Evolutionary conservation across 495 filamentous ascomycete genomes (phyloP).

Genomic region (Penicillium salamii): DNA sequence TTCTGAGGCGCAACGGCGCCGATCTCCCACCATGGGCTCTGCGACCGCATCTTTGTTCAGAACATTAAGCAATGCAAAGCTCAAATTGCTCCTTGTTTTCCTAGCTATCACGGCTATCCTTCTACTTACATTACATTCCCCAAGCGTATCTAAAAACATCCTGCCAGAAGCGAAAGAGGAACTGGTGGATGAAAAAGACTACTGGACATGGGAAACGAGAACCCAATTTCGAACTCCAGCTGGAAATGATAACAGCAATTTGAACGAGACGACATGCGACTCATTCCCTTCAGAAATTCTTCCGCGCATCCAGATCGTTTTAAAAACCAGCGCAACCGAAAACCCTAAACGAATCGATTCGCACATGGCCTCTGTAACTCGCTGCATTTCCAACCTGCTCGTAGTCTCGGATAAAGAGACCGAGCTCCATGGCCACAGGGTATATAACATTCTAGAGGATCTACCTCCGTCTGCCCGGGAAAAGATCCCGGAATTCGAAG

Average conservation of each 20-base stretch:
- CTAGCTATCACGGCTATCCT: conserved; percentile 2
- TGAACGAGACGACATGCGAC: conserved; percentile 15
- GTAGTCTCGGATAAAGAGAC: conserved; percentile 42
- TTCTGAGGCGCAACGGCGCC: not conserved
- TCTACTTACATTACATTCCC: conserved; percentile 7
- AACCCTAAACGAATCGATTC: conserved; percentile 25
- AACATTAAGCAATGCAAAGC: not conserved
- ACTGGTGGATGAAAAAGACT: not conserved
- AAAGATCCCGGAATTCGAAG: conserved; percentile 33
- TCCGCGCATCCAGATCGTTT: conserved; percentile 32
- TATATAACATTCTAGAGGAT: conserved; percentile 40
- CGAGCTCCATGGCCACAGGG: conserved; percentile 29
- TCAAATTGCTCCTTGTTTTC: conserved; percentile 9
- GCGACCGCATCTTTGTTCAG: not conserved
- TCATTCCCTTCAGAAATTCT: conserved; percentile 34
- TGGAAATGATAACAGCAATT: not conserved
- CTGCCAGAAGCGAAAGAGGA: not conserved
- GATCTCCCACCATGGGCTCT: not conserved
- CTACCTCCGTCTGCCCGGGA: conserved; percentile 27
- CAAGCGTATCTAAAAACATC: not conserved
- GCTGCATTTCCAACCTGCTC: conserved; percentile 40
- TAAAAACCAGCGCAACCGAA: conserved; percentile 40
- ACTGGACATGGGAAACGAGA: conserved; percentile 15
- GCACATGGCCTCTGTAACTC: conserved; percentile 33
- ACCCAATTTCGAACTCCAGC: conserved; percentile 4